Evolutionary conservation across 164 flowering plant genomes (phyloP), one percentile per base, ranked within the genome.

Genomic region (Saururus chinensis): DNA sequence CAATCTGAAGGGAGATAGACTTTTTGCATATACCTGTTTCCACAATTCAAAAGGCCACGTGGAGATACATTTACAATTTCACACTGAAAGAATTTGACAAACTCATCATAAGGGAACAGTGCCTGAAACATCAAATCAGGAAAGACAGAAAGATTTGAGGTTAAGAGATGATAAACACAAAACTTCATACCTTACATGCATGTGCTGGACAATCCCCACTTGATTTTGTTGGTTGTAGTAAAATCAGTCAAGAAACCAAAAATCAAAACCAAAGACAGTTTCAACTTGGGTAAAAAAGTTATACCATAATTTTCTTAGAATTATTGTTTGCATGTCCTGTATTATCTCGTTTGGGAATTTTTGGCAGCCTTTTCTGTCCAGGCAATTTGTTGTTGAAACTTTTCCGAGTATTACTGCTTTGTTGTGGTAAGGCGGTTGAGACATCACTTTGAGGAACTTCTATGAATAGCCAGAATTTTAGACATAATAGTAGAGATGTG

Each of bases 101-200:
- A 83, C 60, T 84, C 89, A 56, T 86, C 97, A 72, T 84, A 91
- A 24, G 97, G 88, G 69, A 91, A 88, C 60, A 88, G 73, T 77
- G 81, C 76, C 96, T 91, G 85, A 51, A 9, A 59, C 55, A 61
- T 42, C 1, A 58, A 57, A 65, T 22, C 4, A 61, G 37, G 66
- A 26, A 30, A 30, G 37, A 30, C 2, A 30, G 37, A 30, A 30
- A 2, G 4, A 30, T 2, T 30, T 30, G 2, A 30, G 2, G 37
- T 30, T 30, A 2, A 30, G 37, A 30, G 40, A 63, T 12, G 56
- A 53, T 53, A 53, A 23, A 45, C 55, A n/a, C 37, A 30, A 30
- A 30, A 30, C 6, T 30, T 30, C 37, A 30, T 6, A 6, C 6
- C 37, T 30, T 30, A 6, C 37, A 30, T 30, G 37, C 37, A 30